These are phyloP conservation scores for Neophaeococcomyces mojaviensis DNA, from an alignment of 2,329 filamentous ascomycete species.

Conservation along the genomic window DNA sequence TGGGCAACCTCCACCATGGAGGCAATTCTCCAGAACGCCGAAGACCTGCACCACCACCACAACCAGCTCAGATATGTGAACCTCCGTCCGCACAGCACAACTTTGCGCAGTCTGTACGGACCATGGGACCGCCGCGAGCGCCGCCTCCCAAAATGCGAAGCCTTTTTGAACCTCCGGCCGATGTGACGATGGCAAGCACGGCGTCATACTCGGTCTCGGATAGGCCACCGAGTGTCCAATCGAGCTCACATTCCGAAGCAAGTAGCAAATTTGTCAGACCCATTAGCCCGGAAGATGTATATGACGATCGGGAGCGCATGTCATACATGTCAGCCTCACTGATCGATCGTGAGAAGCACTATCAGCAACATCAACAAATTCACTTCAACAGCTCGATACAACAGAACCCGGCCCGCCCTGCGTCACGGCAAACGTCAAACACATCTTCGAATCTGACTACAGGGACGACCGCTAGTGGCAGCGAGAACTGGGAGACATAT, in stretches of 20 bases:
- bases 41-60: constrained; percentile 37
- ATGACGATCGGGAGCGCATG: constrained; percentile 57
- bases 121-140: constrained; percentile 53
- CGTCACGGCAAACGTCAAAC: constrained; percentile 60
- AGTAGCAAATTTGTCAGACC: constrained; percentile 42
- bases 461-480: constrained; percentile 63
- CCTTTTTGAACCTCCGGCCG: constrained; percentile 51
- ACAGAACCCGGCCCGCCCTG: constrained; percentile 27
- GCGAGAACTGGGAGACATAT: constrained; percentile 97
- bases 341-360: constrained; percentile 29
- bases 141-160: constrained; percentile 93
- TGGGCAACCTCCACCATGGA: constrained; percentile 40
- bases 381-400: constrained; percentile 10
- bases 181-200: constrained; percentile 25
- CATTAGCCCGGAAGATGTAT: constrained; percentile 71
- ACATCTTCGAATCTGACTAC: constrained; percentile 47
- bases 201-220: constrained; percentile 32
- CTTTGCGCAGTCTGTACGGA: constrained; percentile 27
- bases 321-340: constrained; percentile 40
- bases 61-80: constrained; percentile 17
- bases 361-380: constrained; percentile 11
- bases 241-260: constrained; percentile 30
- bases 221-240: constrained; percentile 46
- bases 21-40: constrained; percentile 76
- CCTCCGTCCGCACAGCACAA: constrained; percentile 12